Evolutionary conservation across 2,329 filamentous ascomycete species (phyloP).

Genomic region (Colletotrichum destructivum): DNA sequence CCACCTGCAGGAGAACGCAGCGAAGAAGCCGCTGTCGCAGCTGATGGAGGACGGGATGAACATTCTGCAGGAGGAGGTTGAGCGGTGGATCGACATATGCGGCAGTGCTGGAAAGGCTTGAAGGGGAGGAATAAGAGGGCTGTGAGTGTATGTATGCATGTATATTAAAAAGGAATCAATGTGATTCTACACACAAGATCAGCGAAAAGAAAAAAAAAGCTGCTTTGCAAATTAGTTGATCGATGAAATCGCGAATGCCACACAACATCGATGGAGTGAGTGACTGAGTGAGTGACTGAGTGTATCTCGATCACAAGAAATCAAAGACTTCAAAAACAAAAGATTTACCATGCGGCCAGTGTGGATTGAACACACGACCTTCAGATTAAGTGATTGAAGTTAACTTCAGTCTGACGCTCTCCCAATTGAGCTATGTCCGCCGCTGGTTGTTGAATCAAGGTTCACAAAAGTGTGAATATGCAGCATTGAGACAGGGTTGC

Average conservation of each 20-base stretch:
- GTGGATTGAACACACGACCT: too few relatives aligned
- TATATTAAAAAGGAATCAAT: too few relatives aligned
- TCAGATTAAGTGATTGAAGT: slow-evolving; percentile 40
- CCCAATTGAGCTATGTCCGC: slow-evolving; percentile 43
- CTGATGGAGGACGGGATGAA: slow-evolving; percentile 46
- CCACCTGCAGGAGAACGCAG: slow-evolving; percentile 42
- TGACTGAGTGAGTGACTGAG: too few relatives aligned
- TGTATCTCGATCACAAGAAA: not conserved
- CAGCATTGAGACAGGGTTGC: not conserved
- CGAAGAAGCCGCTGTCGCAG: slow-evolving; percentile 44
- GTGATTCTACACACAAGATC: too few relatives aligned
- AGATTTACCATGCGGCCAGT: slow-evolving; percentile 35
- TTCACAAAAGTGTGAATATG: rapidly evolving
- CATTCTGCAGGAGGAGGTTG: slow-evolving; percentile 44
- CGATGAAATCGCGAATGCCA: too few relatives aligned
- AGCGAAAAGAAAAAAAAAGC: too few relatives aligned
- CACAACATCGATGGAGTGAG: too few relatives aligned
- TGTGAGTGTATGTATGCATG: not conserved
- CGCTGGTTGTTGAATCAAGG: not conserved
- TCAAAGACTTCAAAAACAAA: not conserved
- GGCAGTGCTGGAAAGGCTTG: slow-evolving; percentile 46
- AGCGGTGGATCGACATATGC: slow-evolving; percentile 47
- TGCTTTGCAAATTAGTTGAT: too few relatives aligned
- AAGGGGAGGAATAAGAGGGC: not conserved
- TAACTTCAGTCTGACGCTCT: slow-evolving; percentile 41